Evolutionary conservation across 1,139 yeast genomes (phyloP).

Genomic region (Candida sp.): DNA sequence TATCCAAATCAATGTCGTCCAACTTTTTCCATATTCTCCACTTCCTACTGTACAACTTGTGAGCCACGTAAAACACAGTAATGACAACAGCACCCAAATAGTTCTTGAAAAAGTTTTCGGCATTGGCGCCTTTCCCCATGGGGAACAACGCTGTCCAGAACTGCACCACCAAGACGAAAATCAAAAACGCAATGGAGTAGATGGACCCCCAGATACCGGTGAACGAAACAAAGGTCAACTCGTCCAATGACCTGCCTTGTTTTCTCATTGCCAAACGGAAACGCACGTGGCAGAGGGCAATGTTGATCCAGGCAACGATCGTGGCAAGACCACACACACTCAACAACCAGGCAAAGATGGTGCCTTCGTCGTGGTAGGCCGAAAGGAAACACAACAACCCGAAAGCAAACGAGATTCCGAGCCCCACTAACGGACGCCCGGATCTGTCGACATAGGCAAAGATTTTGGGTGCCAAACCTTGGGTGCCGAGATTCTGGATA

Average conservation of each 20-base stretch:
- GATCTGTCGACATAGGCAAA: constrained; percentile 41
- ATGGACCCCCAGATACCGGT: constrained; percentile 39
- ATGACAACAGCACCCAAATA: constrained; percentile 41
- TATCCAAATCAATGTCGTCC: constrained; percentile 35
- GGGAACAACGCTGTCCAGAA: constrained; percentile 47
- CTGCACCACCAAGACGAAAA: constrained; percentile 36
- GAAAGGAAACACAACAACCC: constrained; percentile 45
- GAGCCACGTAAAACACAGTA: constrained; percentile 34
- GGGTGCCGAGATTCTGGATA: constrained; percentile 42
- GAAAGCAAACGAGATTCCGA: constrained; percentile 33
- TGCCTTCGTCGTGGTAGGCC: constrained; percentile 39
- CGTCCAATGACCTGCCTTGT: constrained; percentile 31
- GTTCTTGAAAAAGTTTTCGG: constrained; percentile 38
- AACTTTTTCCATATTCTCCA: constrained; percentile 33
- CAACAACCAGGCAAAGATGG: constrained; percentile 45
- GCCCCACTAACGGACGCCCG: constrained; percentile 48
- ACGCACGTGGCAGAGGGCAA: constrained; percentile 39
- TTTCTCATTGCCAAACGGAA: constrained; percentile 40
- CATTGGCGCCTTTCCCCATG: constrained; percentile 30
- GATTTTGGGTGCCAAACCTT: constrained; percentile 42
- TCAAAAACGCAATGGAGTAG: constrained; percentile 34
- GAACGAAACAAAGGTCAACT: constrained; percentile 30
- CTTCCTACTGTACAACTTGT: constrained; percentile 34
- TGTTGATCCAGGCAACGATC: constrained; percentile 46
- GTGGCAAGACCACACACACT: constrained; percentile 47